Evolutionary conservation across 805 yeast species (phyloP).

Genomic region (Sungouiella blattae): DNA sequence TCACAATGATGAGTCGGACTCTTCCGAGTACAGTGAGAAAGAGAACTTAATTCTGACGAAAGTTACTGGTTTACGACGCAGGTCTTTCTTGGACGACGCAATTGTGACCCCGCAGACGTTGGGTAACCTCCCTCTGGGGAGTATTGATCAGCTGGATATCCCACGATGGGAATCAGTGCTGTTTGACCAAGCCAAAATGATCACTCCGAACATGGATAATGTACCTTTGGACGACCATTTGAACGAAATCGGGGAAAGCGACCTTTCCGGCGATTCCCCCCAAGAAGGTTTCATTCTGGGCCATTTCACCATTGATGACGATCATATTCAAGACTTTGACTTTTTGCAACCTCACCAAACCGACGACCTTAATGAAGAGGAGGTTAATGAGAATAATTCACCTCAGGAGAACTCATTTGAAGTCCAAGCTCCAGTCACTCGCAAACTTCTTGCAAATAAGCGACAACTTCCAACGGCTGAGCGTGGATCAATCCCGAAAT

Average conservation of each 20-base stretch:
- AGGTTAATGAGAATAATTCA: not conserved
- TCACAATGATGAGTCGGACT: conserved; percentile 5
- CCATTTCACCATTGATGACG: conserved; percentile 13
- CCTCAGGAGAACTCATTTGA: no score
- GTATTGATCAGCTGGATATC: conserved; percentile 10
- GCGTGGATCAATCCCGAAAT: not conserved
- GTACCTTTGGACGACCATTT: not conserved
- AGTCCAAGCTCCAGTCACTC: not conserved
- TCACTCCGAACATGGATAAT: not conserved
- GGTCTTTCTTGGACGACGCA: not conserved
- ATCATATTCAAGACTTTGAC: conserved; percentile 4
- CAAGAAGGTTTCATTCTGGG: conserved; percentile 12
- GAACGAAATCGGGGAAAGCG: not conserved
- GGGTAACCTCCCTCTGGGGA: not conserved
- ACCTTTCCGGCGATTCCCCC: conserved; percentile 4
- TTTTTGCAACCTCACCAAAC: no score
- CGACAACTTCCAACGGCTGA: not conserved
- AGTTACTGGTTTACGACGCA: not conserved
- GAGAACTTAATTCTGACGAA: conserved; percentile 1
- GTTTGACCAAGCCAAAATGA: conserved; percentile 1
- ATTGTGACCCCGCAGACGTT: not conserved
- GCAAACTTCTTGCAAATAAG: not conserved
- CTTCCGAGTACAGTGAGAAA: conserved; percentile 13
- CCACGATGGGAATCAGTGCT: conserved; percentile 14
- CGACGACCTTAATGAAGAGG: not conserved